phyloP scores from a whole-genome alignment of 345 rosid species.

The Balakata baccata region DNA sequence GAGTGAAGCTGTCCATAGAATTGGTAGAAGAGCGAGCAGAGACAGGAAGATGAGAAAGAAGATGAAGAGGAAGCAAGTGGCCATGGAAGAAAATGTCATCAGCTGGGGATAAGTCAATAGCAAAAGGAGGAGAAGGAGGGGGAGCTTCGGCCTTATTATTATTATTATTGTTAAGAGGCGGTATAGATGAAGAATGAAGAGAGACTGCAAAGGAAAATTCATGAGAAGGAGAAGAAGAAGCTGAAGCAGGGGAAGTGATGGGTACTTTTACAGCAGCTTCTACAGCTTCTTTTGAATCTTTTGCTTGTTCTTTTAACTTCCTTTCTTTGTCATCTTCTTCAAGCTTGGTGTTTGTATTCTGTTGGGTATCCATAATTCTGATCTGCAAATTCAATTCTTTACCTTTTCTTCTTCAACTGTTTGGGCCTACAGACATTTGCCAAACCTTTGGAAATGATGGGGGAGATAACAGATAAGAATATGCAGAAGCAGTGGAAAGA shows the following conservation, averaged over 20 bases:
- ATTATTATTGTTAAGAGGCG: slow-evolving; percentile 10
- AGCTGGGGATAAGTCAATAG: slow-evolving; percentile 87
- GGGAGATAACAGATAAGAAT: slow-evolving; percentile 1
- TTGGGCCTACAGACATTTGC: slow-evolving; percentile 20
- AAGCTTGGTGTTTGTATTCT: slow-evolving; percentile 25
- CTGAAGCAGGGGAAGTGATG: slow-evolving; percentile 45
- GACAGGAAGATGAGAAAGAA: slow-evolving; percentile 72
- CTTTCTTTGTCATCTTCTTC: slow-evolving; percentile 42
- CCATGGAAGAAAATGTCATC: slow-evolving; percentile 99
- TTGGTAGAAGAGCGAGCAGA: slow-evolving; percentile 76
- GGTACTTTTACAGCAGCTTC: slow-evolving; percentile 17
- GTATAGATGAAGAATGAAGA: slow-evolving; percentile 54
- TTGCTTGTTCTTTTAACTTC: slow-evolving; percentile 31
- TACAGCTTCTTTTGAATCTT: not conserved
- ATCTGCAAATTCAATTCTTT: slow-evolving; percentile 7
- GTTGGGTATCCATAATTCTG: slow-evolving; percentile 48
- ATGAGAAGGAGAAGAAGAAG: slow-evolving; percentile 83
- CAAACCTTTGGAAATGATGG: not conserved
- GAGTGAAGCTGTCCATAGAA: slow-evolving; percentile 62
- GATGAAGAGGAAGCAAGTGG: slow-evolving; percentile 89
- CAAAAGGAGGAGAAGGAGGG: slow-evolving; percentile 35
- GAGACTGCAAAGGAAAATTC: slow-evolving; percentile 95
- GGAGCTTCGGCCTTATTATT: slow-evolving; percentile 31
- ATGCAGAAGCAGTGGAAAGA: slow-evolving; percentile 1
- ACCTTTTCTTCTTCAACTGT: not conserved